Conservation (phyloP, 2,329 filamentous ascomycete genomes). For the Talaromyces sp. region DNA sequence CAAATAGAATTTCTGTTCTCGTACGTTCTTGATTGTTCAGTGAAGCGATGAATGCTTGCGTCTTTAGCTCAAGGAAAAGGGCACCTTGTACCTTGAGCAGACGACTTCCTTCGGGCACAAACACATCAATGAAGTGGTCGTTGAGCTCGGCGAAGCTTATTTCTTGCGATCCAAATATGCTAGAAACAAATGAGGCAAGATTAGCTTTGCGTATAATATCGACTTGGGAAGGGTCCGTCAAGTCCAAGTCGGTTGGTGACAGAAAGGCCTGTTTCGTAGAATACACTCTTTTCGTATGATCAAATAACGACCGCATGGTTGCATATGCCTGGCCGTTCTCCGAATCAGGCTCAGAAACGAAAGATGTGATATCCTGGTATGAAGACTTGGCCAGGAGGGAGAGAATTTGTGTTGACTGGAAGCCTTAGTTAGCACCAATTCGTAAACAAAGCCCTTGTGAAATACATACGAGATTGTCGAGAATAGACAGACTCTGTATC, state of each 20-base stretch:
- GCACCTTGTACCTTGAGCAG: conserved; percentile 57
- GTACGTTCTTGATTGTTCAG: conserved; percentile 53
- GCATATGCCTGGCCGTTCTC: conserved; percentile 58
- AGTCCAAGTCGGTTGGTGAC: conserved; percentile 48
- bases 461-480: conserved; percentile 54
- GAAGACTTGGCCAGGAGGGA: conserved; percentile 53
- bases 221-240: conserved; percentile 49
- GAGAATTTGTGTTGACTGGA: conserved; percentile 55
- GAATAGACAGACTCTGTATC: conserved; percentile 55
- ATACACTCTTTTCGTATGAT: conserved; percentile 60
- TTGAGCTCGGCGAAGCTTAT: conserved; percentile 61
- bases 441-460: background rate
- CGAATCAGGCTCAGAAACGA: conserved; percentile 52
- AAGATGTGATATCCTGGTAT: conserved; percentile 53
- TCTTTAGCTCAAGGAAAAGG: conserved; percentile 61
- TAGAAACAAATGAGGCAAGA: conserved; percentile 59
- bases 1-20: conserved; percentile 53
- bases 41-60: conserved; percentile 61
- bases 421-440: background rate
- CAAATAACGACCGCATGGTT: conserved; percentile 57
- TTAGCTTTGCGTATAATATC: conserved; percentile 61
- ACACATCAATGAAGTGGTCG: conserved; percentile 59
- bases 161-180: conserved; percentile 59
- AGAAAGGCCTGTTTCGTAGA: conserved; percentile 53
- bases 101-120: conserved; percentile 55